Conservation (phyloP, 306 rosid species). For the Rosa rugosa region DNA sequence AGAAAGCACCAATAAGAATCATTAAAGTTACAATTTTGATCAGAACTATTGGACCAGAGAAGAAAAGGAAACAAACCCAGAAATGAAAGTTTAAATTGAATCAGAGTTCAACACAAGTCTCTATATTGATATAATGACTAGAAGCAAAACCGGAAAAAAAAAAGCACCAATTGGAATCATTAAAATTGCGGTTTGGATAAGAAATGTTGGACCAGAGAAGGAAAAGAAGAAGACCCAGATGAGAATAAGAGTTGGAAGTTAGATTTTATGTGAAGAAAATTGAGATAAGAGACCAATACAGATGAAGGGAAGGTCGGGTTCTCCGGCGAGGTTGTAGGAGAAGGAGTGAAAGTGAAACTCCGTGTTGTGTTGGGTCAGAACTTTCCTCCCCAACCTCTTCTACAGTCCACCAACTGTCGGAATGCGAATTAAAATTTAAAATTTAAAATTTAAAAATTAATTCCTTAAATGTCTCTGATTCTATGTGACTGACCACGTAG, state of each 20-base stretch:
- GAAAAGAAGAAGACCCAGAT: not conserved
- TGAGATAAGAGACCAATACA: not conserved
- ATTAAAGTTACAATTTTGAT: slow-evolving; percentile 9
- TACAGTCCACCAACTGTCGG: not conserved
- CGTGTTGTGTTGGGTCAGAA: not conserved
- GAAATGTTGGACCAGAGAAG: slow-evolving; percentile 12
- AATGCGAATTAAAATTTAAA: not conserved
- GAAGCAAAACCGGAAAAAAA: not conserved
- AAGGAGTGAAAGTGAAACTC: not conserved
- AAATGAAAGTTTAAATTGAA: not conserved
- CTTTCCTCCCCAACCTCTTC: not conserved
- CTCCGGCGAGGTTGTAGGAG: slow-evolving; percentile 15
- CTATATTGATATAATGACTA: too few species aligned
- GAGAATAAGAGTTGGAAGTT: slow-evolving; percentile 12
- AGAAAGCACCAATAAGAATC: not conserved
- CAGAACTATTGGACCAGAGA: slow-evolving; percentile 7
- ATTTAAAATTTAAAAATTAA: not conserved
- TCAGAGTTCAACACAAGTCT: not conserved
- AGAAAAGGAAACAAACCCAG: slow-evolving; percentile 9
- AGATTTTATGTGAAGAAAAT: not conserved
- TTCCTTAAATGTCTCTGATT: not conserved
- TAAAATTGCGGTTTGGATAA: not conserved
- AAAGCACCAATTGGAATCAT: not conserved
- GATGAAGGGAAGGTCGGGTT: slow-evolving; percentile 11
- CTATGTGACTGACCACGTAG: not conserved